phyloP scores from a whole-genome alignment of 164 flowering plant species.

The Saururus chinensis region DNA sequence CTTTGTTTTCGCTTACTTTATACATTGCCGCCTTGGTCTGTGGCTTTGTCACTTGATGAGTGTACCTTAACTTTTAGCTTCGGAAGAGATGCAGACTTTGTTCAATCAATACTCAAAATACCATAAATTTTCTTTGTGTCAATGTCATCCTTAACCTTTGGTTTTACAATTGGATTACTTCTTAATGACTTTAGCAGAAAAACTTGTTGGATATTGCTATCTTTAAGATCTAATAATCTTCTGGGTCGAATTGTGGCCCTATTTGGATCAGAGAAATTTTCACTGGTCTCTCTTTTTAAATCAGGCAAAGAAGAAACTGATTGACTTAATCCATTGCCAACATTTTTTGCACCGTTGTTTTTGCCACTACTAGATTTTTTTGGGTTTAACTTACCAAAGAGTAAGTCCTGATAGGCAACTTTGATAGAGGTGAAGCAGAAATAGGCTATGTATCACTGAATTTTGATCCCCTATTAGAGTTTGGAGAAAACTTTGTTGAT shows the following conservation, averaged over 20 bases:
- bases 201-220: constrained; percentile 19
- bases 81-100: constrained; percentile 70
- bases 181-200: constrained; percentile 32
- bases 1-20: constrained; percentile 21
- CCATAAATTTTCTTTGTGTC: constrained; percentile 66
- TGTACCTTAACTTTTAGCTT: constrained; percentile 52
- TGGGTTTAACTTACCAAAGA: background rate
- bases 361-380: background rate
- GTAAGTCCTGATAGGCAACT: constrained; percentile 29
- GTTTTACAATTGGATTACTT: constrained; percentile 27
- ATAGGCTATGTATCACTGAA: constrained; percentile 83
- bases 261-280: constrained; percentile 38
- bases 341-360: constrained; percentile 20
- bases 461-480: constrained; percentile 24
- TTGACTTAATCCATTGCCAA: constrained; percentile 52
- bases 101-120: constrained; percentile 49
- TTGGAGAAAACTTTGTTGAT: constrained; percentile 54
- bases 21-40: constrained; percentile 21
- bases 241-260: constrained; percentile 46
- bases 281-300: constrained; percentile 39
- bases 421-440: constrained; percentile 61
- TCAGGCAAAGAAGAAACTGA: constrained; percentile 65
- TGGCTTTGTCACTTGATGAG: constrained; percentile 25
- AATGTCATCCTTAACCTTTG: constrained; percentile 36
- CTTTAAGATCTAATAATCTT: constrained; percentile 83